phyloP scores from a whole-genome alignment of 208 protist species.

The Trypanosoma scelopori region DNA sequence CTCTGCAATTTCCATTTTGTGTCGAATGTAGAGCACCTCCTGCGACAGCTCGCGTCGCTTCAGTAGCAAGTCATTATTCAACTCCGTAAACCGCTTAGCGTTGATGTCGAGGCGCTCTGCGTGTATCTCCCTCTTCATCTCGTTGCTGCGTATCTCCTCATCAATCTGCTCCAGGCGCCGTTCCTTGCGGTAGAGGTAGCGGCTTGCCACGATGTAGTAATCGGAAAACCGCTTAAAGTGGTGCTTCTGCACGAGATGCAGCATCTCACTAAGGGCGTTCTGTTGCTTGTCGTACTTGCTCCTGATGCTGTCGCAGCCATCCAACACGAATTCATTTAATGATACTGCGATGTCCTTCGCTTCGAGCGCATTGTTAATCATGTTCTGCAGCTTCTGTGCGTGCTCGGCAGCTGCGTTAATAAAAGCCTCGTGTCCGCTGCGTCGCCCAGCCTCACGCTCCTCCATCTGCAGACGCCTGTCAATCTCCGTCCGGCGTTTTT shows the following conservation, averaged over 20 bases:
- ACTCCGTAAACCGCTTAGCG: slow-evolving; percentile 79
- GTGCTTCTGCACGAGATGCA: slow-evolving; percentile 79
- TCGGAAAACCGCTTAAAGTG: slow-evolving; percentile 88
- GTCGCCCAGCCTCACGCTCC: slow-evolving; percentile 80
- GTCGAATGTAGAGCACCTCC: slow-evolving; percentile 64
- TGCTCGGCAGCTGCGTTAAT: slow-evolving; percentile 68
- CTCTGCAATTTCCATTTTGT: slow-evolving; percentile 64
- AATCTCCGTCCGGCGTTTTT: slow-evolving; percentile 70
- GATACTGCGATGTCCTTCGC: slow-evolving; percentile 70
- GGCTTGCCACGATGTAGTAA: slow-evolving; percentile 86
- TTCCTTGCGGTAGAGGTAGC: slow-evolving; percentile 88
- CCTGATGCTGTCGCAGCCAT: slow-evolving; percentile 86
- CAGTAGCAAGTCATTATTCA: slow-evolving; percentile 52
- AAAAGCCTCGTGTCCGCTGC: slow-evolving; percentile 82
- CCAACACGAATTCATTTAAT: slow-evolving; percentile 89
- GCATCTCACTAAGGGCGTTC: slow-evolving; percentile 72
- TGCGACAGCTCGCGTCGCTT: slow-evolving; percentile 59
- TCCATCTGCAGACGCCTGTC: slow-evolving; percentile 78
- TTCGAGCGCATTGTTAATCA: slow-evolving; percentile 78
- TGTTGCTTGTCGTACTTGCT: slow-evolving; percentile 88
- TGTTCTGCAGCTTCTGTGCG: slow-evolving; percentile 73
- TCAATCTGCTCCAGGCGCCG: slow-evolving; percentile 64
- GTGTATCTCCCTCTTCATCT: slow-evolving; percentile 73
- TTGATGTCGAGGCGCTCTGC: slow-evolving; percentile 67
- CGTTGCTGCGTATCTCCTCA: slow-evolving; percentile 65